Conservation (phyloP, 2,329 filamentous ascomycete genomes). For the Exophiala xenobiotica region DNA sequence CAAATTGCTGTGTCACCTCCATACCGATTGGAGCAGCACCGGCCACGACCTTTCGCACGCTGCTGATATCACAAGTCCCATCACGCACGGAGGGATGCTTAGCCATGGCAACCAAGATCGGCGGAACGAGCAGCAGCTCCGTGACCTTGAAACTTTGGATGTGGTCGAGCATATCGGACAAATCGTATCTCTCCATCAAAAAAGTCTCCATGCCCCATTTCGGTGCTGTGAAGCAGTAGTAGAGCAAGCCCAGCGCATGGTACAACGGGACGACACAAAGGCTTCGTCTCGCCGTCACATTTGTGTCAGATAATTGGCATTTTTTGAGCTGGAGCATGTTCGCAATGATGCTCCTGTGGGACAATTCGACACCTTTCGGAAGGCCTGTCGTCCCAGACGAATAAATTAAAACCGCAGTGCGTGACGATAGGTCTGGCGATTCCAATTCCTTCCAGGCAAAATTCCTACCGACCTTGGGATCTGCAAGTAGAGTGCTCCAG, state of each 20-base stretch:
- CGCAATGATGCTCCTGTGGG: conserved; percentile 9
- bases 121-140: conserved; percentile 59
- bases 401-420: conserved; percentile 66
- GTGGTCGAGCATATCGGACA: conserved; percentile 5
- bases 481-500: conserved; percentile 7
- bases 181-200: conserved; percentile 13
- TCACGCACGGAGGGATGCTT: conserved; percentile 12
- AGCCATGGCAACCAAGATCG: conserved; percentile 45
- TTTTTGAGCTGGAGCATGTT: conserved; percentile 28
- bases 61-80: conserved; percentile 10
- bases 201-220: conserved; percentile 5
- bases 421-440: conserved; percentile 21
- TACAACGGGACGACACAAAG: conserved; percentile 14
- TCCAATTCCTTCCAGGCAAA: conserved; percentile 9
- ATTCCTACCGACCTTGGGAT: neutral
- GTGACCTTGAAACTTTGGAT: conserved; percentile 45
- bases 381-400: conserved; percentile 74
- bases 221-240: conserved; percentile 6
- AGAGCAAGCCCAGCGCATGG: conserved; percentile 10
- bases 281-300: neutral
- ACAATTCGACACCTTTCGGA: conserved; percentile 56
- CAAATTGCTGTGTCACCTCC: conserved; percentile 54
- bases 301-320: conserved; percentile 14
- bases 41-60: conserved; percentile 10
- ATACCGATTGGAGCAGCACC: conserved; percentile 55